Evolutionary conservation across 805 yeast genomes (phyloP), one percentile per base, ranked within the genome.

Genomic region (Torulaspora indica): DNA sequence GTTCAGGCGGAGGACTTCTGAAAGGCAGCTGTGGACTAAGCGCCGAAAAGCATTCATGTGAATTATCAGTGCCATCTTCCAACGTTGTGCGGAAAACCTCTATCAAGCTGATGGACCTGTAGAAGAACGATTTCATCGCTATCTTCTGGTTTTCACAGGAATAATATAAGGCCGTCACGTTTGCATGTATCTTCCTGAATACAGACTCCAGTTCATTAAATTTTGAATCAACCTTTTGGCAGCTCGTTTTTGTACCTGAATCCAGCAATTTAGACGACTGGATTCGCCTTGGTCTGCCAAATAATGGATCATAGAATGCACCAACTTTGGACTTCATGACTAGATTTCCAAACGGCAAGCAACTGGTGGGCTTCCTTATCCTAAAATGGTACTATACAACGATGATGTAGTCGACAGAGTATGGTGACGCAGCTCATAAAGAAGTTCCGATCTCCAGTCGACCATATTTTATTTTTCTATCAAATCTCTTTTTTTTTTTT

Each of bases 131-230:
- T 36, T 41, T 42, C 12, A 45, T 27, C n/a, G 52, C 42, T n/a
- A 36, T 18, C 27, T 48, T 47, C 31, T 47, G 48, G n/a, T 37
- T 36, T 35, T 42, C 47, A 25, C 54, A 47, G 10, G 52, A 47
- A 33, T 45, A 45, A 15, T 33, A 40, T 10, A 50, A 38, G 3
- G 51, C 44, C 35, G 44, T 44, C 9, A 36, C 27, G 28, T 47
- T 43, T 14, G 51, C 36, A 23, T 27, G 27, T 15, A 41, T 32
- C 17, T 32, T 29, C 7, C 38, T 41, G 29, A 45, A 42, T 23
- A 37, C 33, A 20, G 42, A 35, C 10, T 32, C 38, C 27, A 50
- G 30, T 13, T 47, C 46, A 35, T 48, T 45, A 27, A 36, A 50
- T 14, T 38, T 42, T 3, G 51, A 43, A 35, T 50, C 54, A 6